Percentiles rank a stretch among this genome's conserved stretches.
phyloP scores from a whole-genome alignment of 768 basidiomycete genomes.

The Plicaturopsis crispa region DNA sequence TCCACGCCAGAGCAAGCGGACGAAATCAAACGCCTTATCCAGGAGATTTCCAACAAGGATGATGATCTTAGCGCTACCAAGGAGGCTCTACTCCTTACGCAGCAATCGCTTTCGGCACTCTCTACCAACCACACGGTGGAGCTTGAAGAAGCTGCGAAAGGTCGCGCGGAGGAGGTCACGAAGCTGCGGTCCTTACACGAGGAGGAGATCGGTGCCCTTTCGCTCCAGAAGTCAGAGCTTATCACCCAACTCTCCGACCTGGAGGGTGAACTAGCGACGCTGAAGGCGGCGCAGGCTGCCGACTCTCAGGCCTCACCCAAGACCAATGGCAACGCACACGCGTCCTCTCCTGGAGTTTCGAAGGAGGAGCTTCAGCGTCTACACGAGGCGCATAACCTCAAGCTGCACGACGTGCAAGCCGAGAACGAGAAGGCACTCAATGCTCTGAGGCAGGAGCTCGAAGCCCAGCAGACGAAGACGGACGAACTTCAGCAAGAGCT shows the following conservation, averaged over 20 bases:
- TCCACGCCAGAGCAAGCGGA: constrained; percentile 40
- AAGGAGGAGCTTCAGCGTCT: constrained; percentile 71
- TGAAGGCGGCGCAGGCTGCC: constrained; percentile 37
- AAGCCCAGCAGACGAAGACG: constrained; percentile 38
- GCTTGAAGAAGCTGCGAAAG: constrained; percentile 66
- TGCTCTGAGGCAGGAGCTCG: constrained; percentile 48
- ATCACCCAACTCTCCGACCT: constrained; percentile 60
- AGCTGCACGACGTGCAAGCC: constrained; percentile 66
- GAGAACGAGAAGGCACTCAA: constrained; percentile 55
- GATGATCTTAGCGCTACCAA: constrained; percentile 62
- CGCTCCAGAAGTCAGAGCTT: constrained; percentile 56
- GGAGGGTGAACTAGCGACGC: constrained; percentile 68
- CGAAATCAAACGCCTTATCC: constrained; percentile 47
- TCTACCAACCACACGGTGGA: constrained; percentile 63
- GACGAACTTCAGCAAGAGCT: constrained; percentile 54
- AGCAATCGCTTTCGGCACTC: constrained; percentile 63
- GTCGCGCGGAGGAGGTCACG: constrained; percentile 63
- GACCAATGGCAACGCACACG: constrained; percentile 40
- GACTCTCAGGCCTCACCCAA: constrained; percentile 42
- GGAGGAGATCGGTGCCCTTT: constrained; percentile 48
- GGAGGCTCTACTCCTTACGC: constrained; percentile 61
- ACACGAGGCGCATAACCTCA: constrained; percentile 82
- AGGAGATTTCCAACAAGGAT: constrained; percentile 54
- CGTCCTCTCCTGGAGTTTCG: constrained; percentile 37
- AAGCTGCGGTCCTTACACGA: constrained; percentile 54